These are phyloP conservation scores for Cucurbitaria berberidis DNA, from an alignment of 2,329 filamentous ascomycete species.

Conservation along the genomic window DNA sequence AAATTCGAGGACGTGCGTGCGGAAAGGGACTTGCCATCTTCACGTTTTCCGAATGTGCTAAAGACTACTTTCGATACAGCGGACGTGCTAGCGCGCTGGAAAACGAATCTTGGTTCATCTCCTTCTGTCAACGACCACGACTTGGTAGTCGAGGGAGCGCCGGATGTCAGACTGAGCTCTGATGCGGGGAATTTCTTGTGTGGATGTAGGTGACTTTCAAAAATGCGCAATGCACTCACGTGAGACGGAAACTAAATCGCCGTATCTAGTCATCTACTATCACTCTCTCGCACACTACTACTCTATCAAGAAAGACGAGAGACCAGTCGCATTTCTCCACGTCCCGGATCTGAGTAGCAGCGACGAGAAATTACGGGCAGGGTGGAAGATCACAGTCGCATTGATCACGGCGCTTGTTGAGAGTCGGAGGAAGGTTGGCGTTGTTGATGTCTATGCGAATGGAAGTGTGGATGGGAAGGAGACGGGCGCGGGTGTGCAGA, in stretches of 20 bases:
- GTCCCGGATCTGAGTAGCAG: constrained; percentile 42
- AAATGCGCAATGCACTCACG: no score
- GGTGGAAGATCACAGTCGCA: constrained; percentile 38
- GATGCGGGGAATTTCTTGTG: constrained; percentile 48
- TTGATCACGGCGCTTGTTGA: constrained; percentile 45
- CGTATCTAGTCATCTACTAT: constrained; percentile 48
- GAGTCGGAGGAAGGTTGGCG: constrained; percentile 31
- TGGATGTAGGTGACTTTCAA: no score
- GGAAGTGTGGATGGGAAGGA: not conserved
- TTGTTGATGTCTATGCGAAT: constrained; percentile 11
- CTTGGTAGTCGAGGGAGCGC: not conserved
- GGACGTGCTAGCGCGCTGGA: constrained; percentile 44
- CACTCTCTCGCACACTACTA: constrained; percentile 43
- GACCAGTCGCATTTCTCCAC: constrained; percentile 46
- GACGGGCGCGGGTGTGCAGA: not conserved
- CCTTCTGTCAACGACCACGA: not conserved
- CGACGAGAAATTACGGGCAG: constrained; percentile 31
- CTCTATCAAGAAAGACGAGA: constrained; percentile 21
- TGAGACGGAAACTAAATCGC: no score
- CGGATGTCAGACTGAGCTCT: constrained; percentile 36
- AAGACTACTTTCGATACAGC: constrained; percentile 39
- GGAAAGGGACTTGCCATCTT: constrained; percentile 22
- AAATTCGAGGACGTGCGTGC: constrained; percentile 27
- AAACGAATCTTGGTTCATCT: constrained; percentile 19
- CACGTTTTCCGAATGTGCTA: constrained; percentile 29